Percentiles rank a stretch among this genome's conserved stretches.
Conservation (phyloP, 495 filamentous ascomycete genomes). For the Aspergillus nanangensis region DNA sequence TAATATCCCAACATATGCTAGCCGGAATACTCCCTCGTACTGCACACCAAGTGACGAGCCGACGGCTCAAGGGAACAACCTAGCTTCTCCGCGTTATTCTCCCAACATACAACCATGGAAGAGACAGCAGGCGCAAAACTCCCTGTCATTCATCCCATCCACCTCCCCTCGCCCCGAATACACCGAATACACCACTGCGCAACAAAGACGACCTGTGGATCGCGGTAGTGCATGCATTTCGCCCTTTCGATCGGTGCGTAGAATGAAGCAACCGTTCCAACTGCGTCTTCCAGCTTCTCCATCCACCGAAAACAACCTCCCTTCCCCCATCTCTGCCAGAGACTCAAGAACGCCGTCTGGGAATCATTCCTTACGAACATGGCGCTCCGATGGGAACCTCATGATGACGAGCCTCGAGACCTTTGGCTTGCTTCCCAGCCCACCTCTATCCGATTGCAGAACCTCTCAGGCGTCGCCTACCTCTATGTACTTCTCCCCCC, state of each 20-base stretch:
- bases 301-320: constrained; percentile 20
- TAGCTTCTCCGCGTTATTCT: constrained; percentile 17
- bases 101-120: constrained; percentile 21
- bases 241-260: constrained; percentile 42
- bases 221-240: constrained; percentile 28
- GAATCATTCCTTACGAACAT: constrained; percentile 30
- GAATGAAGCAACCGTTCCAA: constrained; percentile 45
- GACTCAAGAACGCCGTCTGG: constrained; percentile 11
- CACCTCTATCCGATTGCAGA: constrained; percentile 35
- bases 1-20: constrained; percentile 12
- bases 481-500: constrained; percentile 30
- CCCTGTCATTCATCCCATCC: constrained; percentile 24
- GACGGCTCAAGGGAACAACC: constrained; percentile 4
- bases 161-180: constrained; percentile 17
- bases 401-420: constrained; percentile 26
- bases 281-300: constrained; percentile 37
- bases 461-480: constrained; percentile 24
- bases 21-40: constrained; percentile 14
- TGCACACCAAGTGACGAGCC: constrained; percentile 7
- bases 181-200: constrained; percentile 26
- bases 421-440: constrained; percentile 40
- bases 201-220: constrained; percentile 22
- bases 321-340: constrained; percentile 13
- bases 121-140: constrained; percentile 20
- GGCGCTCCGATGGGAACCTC: constrained; percentile 41